Evolutionary conservation across 306 rosid species (phyloP), one percentile per base, ranked within the genome.

Genomic region (Inga laurina): DNA sequence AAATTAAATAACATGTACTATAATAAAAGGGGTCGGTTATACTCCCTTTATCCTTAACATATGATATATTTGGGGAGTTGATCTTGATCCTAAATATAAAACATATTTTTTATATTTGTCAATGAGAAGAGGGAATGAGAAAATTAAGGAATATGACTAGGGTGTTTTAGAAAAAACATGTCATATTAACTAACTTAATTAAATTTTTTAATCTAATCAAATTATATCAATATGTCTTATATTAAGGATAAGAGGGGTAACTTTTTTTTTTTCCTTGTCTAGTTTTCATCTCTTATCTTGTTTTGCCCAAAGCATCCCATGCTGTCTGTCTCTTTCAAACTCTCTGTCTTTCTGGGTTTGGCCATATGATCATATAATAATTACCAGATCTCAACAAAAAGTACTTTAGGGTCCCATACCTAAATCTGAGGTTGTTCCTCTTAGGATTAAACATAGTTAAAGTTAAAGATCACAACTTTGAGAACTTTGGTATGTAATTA

Each of bases 401-500:
- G 70, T 46, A 79, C 77, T 69, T 61, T 41, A 15, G 81, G 82
- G 85, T 77, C 84, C 79, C 76, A 67, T 32, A 62, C 76, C 18
- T 77, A 79, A 65, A 79, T 46, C 54, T 78, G 82, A 65, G 79
- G 65, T 67, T 71, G 24, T 75, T 84, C 64, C 82, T 86, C 62
- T 75, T 79, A 79, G 71, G 77, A 68, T 72, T 79, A 83, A 88
- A 86, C 85, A 80, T 54, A 82, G 83, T 78, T 80, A 84, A 84
- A 73, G 72, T 82, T 73, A 71, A 57, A 87, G 84, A 80, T 48
- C 76, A 46, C 52, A n/a, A 49, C 37, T 57, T 68, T 78, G 68
- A 54, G 81, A 59, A 56, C 89, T 84, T 88, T 84, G 84, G 91
- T 77, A 88, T 85, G 87, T 84, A 84, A 77, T 75, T 68, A 82